Evolutionary conservation across 345 rosid species (phyloP).

Genomic region (Moricandia arvensis): DNA sequence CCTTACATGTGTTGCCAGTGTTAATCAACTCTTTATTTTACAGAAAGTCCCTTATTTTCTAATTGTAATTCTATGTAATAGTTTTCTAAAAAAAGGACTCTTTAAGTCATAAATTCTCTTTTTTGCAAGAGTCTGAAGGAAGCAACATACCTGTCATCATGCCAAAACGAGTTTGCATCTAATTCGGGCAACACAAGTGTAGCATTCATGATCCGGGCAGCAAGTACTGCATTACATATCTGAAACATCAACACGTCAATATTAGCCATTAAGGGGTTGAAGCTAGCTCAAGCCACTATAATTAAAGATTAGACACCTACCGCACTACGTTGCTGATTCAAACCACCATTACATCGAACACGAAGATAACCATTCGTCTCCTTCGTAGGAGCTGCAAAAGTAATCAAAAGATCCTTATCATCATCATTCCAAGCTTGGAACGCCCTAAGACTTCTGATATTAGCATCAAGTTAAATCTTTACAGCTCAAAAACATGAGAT

Average conservation of each 20-base stretch:
- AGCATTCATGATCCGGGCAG: conserved; percentile 99
- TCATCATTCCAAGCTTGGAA: conserved; percentile 8
- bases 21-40: neutral
- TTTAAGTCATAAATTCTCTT: conserved; percentile 12
- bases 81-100: neutral
- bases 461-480: conserved; percentile 32
- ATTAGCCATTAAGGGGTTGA: neutral
- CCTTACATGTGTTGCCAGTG: neutral
- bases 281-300: conserved; percentile 3
- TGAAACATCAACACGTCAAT: conserved; percentile 36
- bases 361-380: conserved; percentile 90
- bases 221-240: conserved; percentile 99
- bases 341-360: conserved; percentile 96
- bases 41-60: neutral
- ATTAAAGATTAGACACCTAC: conserved; percentile 41
- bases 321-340: conserved; percentile 98
- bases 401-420: conserved; percentile 6
- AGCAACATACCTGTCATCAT: conserved; percentile 77
- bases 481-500: conserved; percentile 25
- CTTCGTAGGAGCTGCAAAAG: conserved; percentile 75
- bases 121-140: conserved; percentile 12
- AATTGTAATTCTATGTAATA: neutral
- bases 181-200: conserved; percentile 94
- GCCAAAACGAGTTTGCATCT: conserved; percentile 99
- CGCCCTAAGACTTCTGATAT: conserved; percentile 28